Evolutionary conservation across 768 basidiomycete species (phyloP), one percentile per base, ranked within the genome.

Genomic region (Lyophyllum semitale): DNA sequence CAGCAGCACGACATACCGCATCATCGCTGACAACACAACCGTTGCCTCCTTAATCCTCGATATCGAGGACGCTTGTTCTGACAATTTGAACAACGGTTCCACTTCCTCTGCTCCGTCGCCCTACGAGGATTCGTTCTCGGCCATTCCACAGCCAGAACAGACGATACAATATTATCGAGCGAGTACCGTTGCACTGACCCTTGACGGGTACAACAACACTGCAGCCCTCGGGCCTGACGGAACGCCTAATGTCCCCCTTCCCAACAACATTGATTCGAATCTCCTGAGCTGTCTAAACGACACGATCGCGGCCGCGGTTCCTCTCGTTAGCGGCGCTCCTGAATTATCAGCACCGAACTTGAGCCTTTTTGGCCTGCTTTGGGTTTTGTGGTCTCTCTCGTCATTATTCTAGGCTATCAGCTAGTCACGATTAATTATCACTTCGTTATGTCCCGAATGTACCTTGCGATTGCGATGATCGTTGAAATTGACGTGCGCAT

Each of bases 161-260:
- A 79, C 77, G 0, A 60, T 88, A n/a, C 82, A 88, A 54, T 89
- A 89, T 66, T 89, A 84, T 62, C 84, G 87, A 27, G 81, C 84
- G 1, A 85, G 84, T 62, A 85, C 79, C 42, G 76, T 87, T 33
- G 81, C 78, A 2, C 72, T 89, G 23, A 79, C 84, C 1, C 71
- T 88, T 3, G 82, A 89, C 51, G 83, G 83, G 0, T 88, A 89
- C 64, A 88, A 89, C 61, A 80, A 89, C 57, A 83, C 84, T 0
- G 82, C 77, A 6, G 78, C 73, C 3, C 67, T 83, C 23, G 68
- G 66, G 33, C 60, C 66, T 1, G 71, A 82, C 20, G 66, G 73
- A 8, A 78, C 73, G 0, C 67, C 80, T 0, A 73, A 82, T 52
- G 72, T 79, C 0, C 76, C 84, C 0, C 71, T 90, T 1, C 87